Evolutionary conservation across 805 yeast genomes (phyloP).

Genomic region (Ogataea populi-albae): DNA sequence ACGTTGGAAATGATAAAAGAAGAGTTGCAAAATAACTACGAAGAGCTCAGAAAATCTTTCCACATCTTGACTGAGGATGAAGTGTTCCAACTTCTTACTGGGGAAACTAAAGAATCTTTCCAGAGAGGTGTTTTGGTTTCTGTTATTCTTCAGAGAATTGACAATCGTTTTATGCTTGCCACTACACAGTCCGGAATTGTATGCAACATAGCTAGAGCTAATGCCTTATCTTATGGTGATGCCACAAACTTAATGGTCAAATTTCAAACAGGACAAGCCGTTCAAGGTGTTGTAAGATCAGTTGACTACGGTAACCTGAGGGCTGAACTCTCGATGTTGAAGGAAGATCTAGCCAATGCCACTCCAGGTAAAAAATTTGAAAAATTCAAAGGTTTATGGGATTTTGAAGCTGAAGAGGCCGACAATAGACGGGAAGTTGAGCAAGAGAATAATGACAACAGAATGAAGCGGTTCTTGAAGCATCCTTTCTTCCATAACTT

Average conservation of each 20-base stretch:
- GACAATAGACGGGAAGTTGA: constrained; percentile 58
- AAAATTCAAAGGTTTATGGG: constrained; percentile 73
- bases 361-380: constrained; percentile 37
- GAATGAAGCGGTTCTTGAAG: constrained; percentile 74
- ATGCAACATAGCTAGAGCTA: constrained; percentile 32
- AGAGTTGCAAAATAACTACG: constrained; percentile 84
- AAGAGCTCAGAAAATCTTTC: constrained; percentile 77
- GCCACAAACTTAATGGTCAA: constrained; percentile 37
- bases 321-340: constrained; percentile 70
- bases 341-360: constrained; percentile 60
- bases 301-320: constrained; percentile 73
- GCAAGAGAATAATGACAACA: constrained; percentile 62
- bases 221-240: constrained; percentile 46
- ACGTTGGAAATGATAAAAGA: constrained; percentile 81
- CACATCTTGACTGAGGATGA: constrained; percentile 63
- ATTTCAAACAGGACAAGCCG: constrained; percentile 70
- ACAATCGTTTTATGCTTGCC: constrained; percentile 37
- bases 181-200: constrained; percentile 55
- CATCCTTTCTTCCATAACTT: constrained; percentile 89
- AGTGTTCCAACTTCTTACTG: constrained; percentile 85
- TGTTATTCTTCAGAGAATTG: constrained; percentile 66
- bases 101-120: constrained; percentile 73
- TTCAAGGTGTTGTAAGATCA: constrained; percentile 73
- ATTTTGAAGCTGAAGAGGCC: constrained; percentile 66
- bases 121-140: constrained; percentile 71